phyloP scores from a whole-genome alignment of 2,329 filamentous ascomycete genomes.

The Didymella sp. region DNA sequence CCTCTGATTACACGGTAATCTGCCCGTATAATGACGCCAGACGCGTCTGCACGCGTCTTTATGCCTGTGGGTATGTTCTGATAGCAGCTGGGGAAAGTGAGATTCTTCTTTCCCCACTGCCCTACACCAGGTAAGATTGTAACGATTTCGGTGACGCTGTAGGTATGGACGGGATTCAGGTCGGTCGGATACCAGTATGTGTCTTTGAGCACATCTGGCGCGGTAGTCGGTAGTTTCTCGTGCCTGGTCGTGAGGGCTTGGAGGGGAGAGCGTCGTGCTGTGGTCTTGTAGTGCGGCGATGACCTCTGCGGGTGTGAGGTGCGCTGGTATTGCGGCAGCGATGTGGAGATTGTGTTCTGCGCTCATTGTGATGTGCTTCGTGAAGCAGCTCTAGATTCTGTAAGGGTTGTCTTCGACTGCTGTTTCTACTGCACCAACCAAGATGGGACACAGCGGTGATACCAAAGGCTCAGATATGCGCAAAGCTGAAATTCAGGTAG shows the following conservation, averaged over 20 bases:
- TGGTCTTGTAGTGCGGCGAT: conserved; percentile 47
- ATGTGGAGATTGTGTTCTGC: conserved; percentile 45
- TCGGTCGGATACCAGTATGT: conserved; percentile 47
- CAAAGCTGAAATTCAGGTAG: neutral
- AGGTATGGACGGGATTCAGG: conserved; percentile 35
- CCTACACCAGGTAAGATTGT: conserved; percentile 41
- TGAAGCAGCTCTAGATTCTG: neutral
- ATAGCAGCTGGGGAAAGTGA: conserved; percentile 43
- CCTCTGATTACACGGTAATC: conserved; percentile 43
- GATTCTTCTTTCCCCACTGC: conserved; percentile 40
- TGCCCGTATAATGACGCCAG: conserved; percentile 40
- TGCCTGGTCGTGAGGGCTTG: conserved; percentile 44
- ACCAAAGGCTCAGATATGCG: neutral
- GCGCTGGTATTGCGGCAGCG: conserved; percentile 38
- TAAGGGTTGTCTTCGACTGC: neutral
- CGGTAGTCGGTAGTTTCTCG: conserved; percentile 33
- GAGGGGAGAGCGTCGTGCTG: conserved; percentile 41
- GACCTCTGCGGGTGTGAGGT: conserved; percentile 34
- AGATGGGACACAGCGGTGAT: too few species aligned
- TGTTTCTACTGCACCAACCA: too few species aligned
- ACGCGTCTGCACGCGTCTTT: conserved; percentile 42
- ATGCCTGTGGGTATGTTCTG: conserved; percentile 45
- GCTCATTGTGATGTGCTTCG: conserved; percentile 22
- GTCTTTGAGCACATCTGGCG: conserved; percentile 38
- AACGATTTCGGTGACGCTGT: conserved; percentile 43